Base-by-base conservation (phyloP, 495 filamentous ascomycete genomes). In the Neurospora cerealis region DNA sequence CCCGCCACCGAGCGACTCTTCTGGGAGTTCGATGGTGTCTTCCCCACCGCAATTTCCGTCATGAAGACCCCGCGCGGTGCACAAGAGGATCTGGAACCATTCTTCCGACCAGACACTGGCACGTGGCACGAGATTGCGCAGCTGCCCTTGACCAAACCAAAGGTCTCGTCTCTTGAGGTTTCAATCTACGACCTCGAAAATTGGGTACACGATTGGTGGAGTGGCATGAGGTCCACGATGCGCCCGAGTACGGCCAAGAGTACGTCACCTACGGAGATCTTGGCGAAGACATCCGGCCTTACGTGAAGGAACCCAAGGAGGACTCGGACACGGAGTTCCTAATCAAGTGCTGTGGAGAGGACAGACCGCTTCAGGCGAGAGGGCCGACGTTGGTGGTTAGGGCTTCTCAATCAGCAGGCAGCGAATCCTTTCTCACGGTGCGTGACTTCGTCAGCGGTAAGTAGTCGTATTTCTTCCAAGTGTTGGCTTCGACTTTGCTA, bases 81-180 rank as follows among this genome's bases (percentile, higher is more conserved):
- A 40, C 15, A 19, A 40, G 46, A 71, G 54, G 38, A 72, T 38
- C 73, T 77, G 28, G 75, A 76, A 32, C 77, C 73, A n/a, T 78
- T 73, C 48, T 78, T 74, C 70, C 24, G 66, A 44, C 36, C 19
- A 62, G 54, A 44, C 69, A 38, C 72, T 38, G 40, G 40, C 40
- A 41, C 40, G 40, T 41, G 40, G 40, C 77, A 79, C 40, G 60
- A 73, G n/a, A 72, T 77, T 48, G 42, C 77, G 34, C 70, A 75
- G 39, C 44, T 70, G 69, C 74, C 76, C 7, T n/a, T 79, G 1
- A 73, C 76, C 38, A 76, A 79, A 42, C 77, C 76, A 54, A 79
- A 76, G 40, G 13, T 76, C 69, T 79, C 77, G 39, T 79, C 77
- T 76, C 34, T 79, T 34, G 70, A 54, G 37, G 76, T 41, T 42